Evolutionary conservation across 371 early-diverging fungal species (phyloP), one percentile per base, ranked within the genome.

Genomic region (Mucor saturninus): DNA sequence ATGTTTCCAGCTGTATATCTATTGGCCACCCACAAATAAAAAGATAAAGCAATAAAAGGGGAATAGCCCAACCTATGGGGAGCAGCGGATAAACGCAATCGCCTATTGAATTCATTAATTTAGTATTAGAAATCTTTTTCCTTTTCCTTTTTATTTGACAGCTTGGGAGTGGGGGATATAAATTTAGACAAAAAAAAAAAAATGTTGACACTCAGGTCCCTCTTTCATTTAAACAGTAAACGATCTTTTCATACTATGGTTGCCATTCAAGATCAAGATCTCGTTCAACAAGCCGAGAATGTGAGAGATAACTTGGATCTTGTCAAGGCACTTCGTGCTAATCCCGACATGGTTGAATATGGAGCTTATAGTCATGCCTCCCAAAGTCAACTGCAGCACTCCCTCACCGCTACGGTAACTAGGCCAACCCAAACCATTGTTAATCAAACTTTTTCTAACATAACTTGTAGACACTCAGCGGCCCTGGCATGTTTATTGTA

Each of bases 1-100:
- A 32, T 86, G 90, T 5, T 58, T 83, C 4, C 98, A 98, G 76
- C 83, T 96, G 79, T 66, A 92, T 46, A 74, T 84, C 10, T 97
- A 93, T 79, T 91, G 95, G 93, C 10, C 31, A 8, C 32, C 21
- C 50, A 26, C 37, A 57, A 57, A 48, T 48, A 57, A 46, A 57
- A 13, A 46, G 48, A 32, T 14, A 54, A 29, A 5, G 15, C 4
- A 46, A 46, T 46, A 26, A 21, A 21, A 21, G 21, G 13, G 15
- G n/a, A 48, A 26, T 2, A 10, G 1, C 11, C 9, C 21, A 7
- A 26, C 9, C 31, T 13, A 42, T 42, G 43, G 10, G 10, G 10
- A 21, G 21, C 21, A 21, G 21, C 43, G 14, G n/a, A 4, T 42
- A 42, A 42, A 42, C 43, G 4, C 11, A 10, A 35, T 4, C 35